Evolutionary conservation across 106 monocot species (phyloP).

Genomic region (Phalaenopsis aphrodite): DNA sequence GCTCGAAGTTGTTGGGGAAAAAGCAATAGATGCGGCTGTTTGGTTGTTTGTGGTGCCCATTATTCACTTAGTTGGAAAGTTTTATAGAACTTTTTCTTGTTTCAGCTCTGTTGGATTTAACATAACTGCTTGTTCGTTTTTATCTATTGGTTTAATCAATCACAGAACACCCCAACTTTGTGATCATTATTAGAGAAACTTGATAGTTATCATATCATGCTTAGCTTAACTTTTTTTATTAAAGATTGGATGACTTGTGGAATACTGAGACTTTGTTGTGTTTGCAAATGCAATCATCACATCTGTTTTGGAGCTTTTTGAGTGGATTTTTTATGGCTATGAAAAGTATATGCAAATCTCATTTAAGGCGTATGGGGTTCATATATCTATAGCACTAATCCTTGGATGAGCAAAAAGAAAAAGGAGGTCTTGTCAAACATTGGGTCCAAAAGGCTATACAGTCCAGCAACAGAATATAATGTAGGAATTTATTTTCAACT

Average conservation of each 20-base stretch:
- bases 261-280: neutral
- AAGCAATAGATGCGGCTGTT: neutral
- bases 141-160: neutral
- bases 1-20: neutral
- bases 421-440: neutral
- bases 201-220: neutral
- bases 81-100: neutral
- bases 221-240: neutral
- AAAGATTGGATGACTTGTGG: neutral
- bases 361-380: neutral
- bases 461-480: no score
- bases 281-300: neutral
- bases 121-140: neutral
- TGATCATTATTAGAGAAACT: neutral
- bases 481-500: no score
- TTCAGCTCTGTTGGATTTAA: neutral
- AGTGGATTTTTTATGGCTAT: no score
- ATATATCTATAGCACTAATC: neutral
- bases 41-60: neutral
- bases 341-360: neutral
- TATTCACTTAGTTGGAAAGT: neutral
- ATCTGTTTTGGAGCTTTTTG: neutral
- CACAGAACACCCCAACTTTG: neutral
- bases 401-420: neutral
- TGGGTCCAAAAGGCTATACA: neutral